Percentiles rank a stretch among this genome's conserved stretches.
These are phyloP conservation scores for Sonneratia alba DNA, from an alignment of 345 rosid genomes.

Conservation along the genomic window DNA sequence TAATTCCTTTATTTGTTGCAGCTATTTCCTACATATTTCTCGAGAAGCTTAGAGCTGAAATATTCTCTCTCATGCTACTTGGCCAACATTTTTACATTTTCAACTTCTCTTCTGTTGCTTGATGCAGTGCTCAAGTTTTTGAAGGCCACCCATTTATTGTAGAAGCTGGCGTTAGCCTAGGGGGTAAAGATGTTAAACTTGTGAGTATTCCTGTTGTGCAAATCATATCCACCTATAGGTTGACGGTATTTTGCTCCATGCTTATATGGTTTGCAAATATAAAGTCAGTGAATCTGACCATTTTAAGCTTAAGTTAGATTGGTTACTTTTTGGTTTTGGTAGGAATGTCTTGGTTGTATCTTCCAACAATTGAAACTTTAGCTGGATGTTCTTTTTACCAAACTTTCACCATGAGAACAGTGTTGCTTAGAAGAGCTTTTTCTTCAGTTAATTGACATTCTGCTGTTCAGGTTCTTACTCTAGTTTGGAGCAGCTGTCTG, in stretches of 20 bases:
- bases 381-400: not conserved
- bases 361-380: not conserved
- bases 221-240: not conserved
- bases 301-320: not conserved
- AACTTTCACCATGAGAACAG: not conserved
- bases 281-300: not conserved
- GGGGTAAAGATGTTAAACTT: conserved; percentile 93
- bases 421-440: not conserved
- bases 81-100: not conserved
- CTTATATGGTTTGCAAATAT: not conserved
- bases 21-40: not conserved
- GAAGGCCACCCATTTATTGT: conserved; percentile 98
- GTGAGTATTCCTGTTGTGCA: conserved; percentile 24
- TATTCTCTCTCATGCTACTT: not conserved
- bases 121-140: conserved; percentile 86
- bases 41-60: not conserved
- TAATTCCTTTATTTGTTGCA: not conserved
- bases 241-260: not conserved
- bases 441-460: not conserved
- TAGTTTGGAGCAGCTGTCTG: not conserved
- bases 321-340: not conserved
- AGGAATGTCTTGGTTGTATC: not conserved
- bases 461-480: not conserved
- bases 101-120: conserved; percentile 15
- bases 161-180: conserved; percentile 96